phyloP scores from a whole-genome alignment of 768 basidiomycete species.

The Pholiota microspora region DNA sequence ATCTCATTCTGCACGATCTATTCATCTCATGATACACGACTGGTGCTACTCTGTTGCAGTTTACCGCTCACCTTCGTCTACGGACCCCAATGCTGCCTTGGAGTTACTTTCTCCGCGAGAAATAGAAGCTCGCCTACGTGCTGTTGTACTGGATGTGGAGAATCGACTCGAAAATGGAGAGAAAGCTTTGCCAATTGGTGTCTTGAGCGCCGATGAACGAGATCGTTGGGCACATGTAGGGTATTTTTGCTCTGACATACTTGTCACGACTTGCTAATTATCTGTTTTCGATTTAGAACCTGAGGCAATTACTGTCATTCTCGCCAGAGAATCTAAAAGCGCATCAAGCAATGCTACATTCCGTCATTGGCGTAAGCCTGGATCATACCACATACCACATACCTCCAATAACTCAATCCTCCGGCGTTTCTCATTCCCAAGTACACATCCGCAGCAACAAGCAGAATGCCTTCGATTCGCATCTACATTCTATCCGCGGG shows the following conservation, averaged over 20 bases:
- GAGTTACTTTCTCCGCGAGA: slow-evolving; percentile 33
- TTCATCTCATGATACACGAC: slow-evolving; percentile 72
- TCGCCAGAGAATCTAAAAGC: slow-evolving; percentile 62
- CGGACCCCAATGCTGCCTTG: slow-evolving; percentile 23
- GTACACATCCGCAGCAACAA: slow-evolving; percentile 31
- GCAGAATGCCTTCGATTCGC: slow-evolving; percentile 55
- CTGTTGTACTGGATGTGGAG: slow-evolving; percentile 56
- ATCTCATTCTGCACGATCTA: slow-evolving; percentile 49
- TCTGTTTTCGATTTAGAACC: slow-evolving; percentile 52
- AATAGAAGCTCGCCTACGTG: slow-evolving; percentile 44
- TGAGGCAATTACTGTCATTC: slow-evolving; percentile 62
- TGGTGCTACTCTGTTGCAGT: slow-evolving; percentile 80
- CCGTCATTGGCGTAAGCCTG: slow-evolving; percentile 77
- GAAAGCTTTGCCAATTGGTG: slow-evolving; percentile 57
- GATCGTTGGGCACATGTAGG: slow-evolving; percentile 80
- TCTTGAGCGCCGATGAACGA: slow-evolving; percentile 76
- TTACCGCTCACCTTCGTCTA: slow-evolving; percentile 37
- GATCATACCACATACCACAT: slow-evolving; percentile 64
- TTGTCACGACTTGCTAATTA: neutral
- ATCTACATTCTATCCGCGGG: slow-evolving; percentile 71
- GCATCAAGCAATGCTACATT: slow-evolving; percentile 65
- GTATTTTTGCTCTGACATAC: slow-evolving; percentile 21
- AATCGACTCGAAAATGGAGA: slow-evolving; percentile 51
- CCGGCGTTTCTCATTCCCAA: slow-evolving; percentile 6
- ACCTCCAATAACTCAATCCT: slow-evolving; percentile 23